Evolutionary conservation across 805 yeast species (phyloP).

Genomic region (Saturnispora zaruensis): DNA sequence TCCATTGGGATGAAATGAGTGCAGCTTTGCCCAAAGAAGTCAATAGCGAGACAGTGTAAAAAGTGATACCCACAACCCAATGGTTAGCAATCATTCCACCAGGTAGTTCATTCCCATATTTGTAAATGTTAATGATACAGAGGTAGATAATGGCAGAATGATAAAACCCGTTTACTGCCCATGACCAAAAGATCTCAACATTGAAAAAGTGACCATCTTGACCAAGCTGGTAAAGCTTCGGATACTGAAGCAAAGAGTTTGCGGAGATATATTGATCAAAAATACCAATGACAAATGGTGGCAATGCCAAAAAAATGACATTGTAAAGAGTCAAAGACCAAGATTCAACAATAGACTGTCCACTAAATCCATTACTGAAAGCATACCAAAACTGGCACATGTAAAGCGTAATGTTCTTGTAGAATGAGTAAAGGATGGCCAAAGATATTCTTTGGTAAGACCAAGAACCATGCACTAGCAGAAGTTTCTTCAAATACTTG

Average conservation of each 20-base stretch:
- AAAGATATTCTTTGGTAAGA: constrained; percentile 89
- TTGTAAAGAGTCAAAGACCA: constrained; percentile 97
- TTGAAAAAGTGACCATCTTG: constrained; percentile 84
- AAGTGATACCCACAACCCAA: constrained; percentile 93
- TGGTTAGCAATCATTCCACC: constrained; percentile 72
- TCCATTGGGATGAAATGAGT: constrained; percentile 85
- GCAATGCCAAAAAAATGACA: constrained; percentile 86
- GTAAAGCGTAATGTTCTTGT: constrained; percentile 89
- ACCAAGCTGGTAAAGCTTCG: constrained; percentile 86
- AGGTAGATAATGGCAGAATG: constrained; percentile 83
- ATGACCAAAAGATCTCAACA: constrained; percentile 90
- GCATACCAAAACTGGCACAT: constrained; percentile 99
- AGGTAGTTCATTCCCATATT: constrained; percentile 54
- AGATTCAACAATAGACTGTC: constrained; percentile 92
- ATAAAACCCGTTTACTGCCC: constrained; percentile 93
- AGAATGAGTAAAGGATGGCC: constrained; percentile 89
- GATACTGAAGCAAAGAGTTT: constrained; percentile 79
- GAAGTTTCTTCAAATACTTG: constrained; percentile 69
- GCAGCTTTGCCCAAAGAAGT: constrained; percentile 96
- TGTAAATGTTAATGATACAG: constrained; percentile 60
- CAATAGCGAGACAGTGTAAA: constrained; percentile 77
- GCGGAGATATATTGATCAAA: constrained; percentile 96
- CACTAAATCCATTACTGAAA: constrained; percentile 84
- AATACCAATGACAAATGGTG: constrained; percentile 93
- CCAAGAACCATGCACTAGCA: constrained; percentile 96